phyloP scores from a whole-genome alignment of 257 asterid species.

The Fraxinus excelsior region DNA sequence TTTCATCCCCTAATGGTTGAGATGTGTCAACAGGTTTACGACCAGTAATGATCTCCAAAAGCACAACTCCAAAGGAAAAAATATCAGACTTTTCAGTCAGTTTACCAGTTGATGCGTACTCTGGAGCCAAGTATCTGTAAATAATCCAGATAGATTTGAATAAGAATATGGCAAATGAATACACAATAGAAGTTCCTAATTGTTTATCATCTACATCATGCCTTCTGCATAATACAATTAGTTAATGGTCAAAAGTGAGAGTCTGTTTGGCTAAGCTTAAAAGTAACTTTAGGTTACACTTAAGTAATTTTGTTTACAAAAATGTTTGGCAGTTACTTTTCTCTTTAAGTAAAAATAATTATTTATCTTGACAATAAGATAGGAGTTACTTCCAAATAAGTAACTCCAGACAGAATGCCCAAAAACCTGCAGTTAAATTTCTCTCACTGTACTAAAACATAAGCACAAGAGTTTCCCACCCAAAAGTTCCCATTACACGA shows the following conservation, averaged over 20 bases:
- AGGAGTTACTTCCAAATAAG: background rate
- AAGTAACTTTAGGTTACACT: no score
- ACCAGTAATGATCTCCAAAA: constrained; percentile 86
- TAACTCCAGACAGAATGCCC: background rate
- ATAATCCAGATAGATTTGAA: constrained; percentile 27
- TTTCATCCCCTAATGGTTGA: constrained; percentile 84
- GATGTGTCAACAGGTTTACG: constrained; percentile 84
- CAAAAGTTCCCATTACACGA: constrained; percentile 94
- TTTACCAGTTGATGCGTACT: constrained; percentile 88
- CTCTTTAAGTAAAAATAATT: no score
- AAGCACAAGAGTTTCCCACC: constrained; percentile 47
- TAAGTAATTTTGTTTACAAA: no score
- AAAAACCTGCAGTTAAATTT: background rate
- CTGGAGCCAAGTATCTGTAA: constrained; percentile 85
- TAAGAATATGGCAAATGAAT: background rate
- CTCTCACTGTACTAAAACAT: constrained; percentile 12
- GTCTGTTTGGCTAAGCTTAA: no score
- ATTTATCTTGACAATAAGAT: constrained; percentile 1
- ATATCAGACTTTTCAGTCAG: constrained; percentile 86
- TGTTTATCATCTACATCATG: no score
- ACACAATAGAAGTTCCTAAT: no score
- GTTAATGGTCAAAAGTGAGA: background rate
- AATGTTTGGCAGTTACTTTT: no score
- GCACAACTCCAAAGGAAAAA: constrained; percentile 80
- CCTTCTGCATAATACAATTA: no score